phyloP scores from a whole-genome alignment of 257 asterid genomes.

The Lantana camara region DNA sequence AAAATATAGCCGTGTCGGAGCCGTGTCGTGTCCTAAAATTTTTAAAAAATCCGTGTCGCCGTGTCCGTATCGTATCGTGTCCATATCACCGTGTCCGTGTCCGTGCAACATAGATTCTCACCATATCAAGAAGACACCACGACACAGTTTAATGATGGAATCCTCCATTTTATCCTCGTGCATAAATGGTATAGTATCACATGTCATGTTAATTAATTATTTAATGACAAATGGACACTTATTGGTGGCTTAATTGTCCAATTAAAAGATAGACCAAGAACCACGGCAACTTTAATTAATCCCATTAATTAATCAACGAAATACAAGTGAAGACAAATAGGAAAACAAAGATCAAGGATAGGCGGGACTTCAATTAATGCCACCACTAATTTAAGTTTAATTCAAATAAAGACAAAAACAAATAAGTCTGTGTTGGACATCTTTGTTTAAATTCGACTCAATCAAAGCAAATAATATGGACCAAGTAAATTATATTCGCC shows the following conservation, averaged over 20 bases:
- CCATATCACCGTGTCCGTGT: too few relatives aligned
- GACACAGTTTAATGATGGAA: too few relatives aligned
- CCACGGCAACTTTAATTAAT: background rate
- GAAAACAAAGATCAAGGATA: slow-evolving; percentile 22
- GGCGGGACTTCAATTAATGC: slow-evolving; percentile 8
- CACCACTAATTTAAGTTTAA: slow-evolving; percentile 4
- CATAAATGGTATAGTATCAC: background rate
- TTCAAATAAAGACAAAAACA: slow-evolving; percentile 24
- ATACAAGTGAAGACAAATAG: slow-evolving; percentile 15
- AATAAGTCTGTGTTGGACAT: too few relatives aligned
- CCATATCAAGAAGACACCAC: too few relatives aligned
- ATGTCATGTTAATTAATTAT: background rate
- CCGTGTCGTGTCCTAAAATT: too few relatives aligned
- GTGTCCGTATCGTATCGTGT: too few relatives aligned
- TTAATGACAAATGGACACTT: background rate
- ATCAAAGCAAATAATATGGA: too few relatives aligned
- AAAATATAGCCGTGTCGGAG: too few relatives aligned
- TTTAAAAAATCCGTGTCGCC: too few relatives aligned
- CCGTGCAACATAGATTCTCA: too few relatives aligned
- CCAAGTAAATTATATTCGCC: too few relatives aligned
- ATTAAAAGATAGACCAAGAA: slow-evolving; percentile 1
- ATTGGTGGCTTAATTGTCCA: slow-evolving; percentile 19
- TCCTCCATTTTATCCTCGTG: background rate
- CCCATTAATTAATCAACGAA: background rate
- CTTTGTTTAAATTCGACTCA: too few relatives aligned